Evolutionary conservation across 495 filamentous ascomycete species (phyloP), one percentile per base, ranked within the genome.

Genomic region (Cercophora newfieldiana): DNA sequence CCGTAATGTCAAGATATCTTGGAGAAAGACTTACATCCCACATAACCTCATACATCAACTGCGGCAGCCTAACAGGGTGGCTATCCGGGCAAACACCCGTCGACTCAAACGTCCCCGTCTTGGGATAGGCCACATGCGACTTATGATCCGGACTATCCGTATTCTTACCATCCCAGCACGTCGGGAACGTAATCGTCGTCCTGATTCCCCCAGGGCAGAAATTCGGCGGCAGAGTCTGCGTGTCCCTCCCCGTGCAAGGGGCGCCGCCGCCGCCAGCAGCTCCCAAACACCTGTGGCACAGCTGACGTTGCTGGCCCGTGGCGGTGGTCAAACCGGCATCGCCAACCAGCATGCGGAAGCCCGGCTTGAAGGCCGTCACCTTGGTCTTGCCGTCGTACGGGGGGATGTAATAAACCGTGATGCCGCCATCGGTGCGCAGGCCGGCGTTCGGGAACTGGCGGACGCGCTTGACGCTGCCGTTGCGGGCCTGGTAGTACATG

Each of bases 121-220:
- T 69, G 1, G 79, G 79, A 68, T 83, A 84, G n/a, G 80, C 76
- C 8, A 81, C 72, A 57, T 87, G 85, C 63, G 74, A 72, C 62
- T 79, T 80, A 72, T 86, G 85, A 70, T 86, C 80, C 25, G 78
- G 73, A 53, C 77, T 82, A 68, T 85, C 83, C 14, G 83, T 66
- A 69, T 83, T 85, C 69, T 77, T 74, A 21, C 84, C 84, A 69
- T 86, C 83, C 83, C 83, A 86, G 69, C 80, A 79, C 50, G 78
- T 79, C 3, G 81, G 81, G 68, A 81, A 83, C 24, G 80, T 80
- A 28, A 82, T 79, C 14, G 78, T 77, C 7, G 80, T 74, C 1
- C 81, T 75, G 68, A 81, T 82, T 22, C 81, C 81, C 26, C 80
- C 80, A 14, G 69, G 72, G 68, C 81, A 82, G 21, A 72, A 49